Base-by-base conservation (phyloP, 139 green algal species). In the Chlamydomonas sphaeroides region DNA sequence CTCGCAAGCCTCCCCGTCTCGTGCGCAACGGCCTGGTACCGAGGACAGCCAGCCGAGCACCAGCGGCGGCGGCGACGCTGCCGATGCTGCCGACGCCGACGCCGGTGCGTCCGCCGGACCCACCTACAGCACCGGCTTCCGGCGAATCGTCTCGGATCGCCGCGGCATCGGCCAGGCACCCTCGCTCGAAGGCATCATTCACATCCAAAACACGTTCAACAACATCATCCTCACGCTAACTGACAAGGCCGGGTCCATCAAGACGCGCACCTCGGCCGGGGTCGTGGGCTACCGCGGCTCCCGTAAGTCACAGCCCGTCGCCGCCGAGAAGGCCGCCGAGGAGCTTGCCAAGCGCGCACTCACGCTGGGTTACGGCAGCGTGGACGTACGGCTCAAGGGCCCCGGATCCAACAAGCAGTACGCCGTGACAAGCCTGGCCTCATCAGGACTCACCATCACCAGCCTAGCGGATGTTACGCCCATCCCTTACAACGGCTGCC, bases 401-500 rank as follows among this genome's bases (percentile, higher is more conserved):
- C 62, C 80, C 23, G 90, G 90, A 25, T 73, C 65, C 48, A 90
- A 89, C 72, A 91, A 91, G 84, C 86, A 92, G 79, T 87, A 90
- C 68, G 90, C 87, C 21, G 86, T 91, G 63, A 66, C 87, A 61
- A 65, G 63, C 33, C 84, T 93, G 67, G 79, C 72, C 33, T 81
- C 86, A 3, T 78, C 59, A 11, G 90, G 90, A 35, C 72, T 93
- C 49, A 70, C 68, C 26, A 83, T 93, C 6, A 90, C 78, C n/a
- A 66, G 68, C 56, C 78, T 93, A 0, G 68, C 81, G 81, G 90
- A 93, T n/a, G 86, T 93, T 42, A 93, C 90, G 28, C 77, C 85
- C 25, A 88, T 90, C 15, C 72, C 87, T 11, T 93, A 93, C 84
- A 93, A 93, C 32, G 90, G 90, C 33, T 93, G 90, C 86, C 68